phyloP scores from a whole-genome alignment of 192 early-diverging fungal species.

The Chytriomyces sp. region DNA sequence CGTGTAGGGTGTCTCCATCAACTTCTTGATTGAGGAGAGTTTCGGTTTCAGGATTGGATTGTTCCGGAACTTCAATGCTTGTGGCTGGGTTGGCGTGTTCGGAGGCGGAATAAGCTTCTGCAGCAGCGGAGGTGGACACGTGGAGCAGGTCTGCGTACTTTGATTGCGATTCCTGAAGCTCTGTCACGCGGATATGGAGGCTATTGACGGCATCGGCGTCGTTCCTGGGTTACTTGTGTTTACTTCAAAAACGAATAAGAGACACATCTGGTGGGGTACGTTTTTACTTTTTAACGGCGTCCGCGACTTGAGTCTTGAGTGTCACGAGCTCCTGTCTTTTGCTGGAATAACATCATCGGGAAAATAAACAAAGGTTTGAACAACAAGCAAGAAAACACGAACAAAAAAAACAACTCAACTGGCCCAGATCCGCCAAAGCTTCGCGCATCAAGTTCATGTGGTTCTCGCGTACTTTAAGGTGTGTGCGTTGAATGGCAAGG shows the following conservation, averaged over 20 bases:
- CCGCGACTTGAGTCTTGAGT: slow-evolving; percentile 7
- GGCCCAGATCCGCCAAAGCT: slow-evolving; percentile 20
- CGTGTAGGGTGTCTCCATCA: not conserved
- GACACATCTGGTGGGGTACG: not conserved
- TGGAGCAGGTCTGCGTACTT: slow-evolving; percentile 20
- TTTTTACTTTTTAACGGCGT: slow-evolving; percentile 1
- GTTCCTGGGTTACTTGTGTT: slow-evolving; percentile 2
- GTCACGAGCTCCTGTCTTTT: slow-evolving; percentile 20
- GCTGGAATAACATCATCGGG: not conserved
- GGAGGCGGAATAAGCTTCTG: slow-evolving; percentile 11
- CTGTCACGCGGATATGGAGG: slow-evolving; percentile 15
- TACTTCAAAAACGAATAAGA: not conserved
- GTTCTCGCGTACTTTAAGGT: slow-evolving; percentile 24
- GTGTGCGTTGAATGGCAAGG: slow-evolving; percentile 16
- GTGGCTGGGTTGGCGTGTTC: slow-evolving; percentile 7
- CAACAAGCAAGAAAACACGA: not conserved
- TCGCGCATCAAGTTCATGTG: slow-evolving; percentile 32
- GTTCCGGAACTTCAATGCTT: slow-evolving; percentile 3
- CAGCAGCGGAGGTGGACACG: not conserved
- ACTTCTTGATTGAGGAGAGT: slow-evolving; percentile 5
- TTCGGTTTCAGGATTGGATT: slow-evolving; percentile 1
- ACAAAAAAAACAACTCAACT: slow-evolving; percentile 13
- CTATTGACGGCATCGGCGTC: slow-evolving; percentile 7
- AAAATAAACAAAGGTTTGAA: not conserved
- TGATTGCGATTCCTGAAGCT: slow-evolving; percentile 23